Conservation (phyloP, 2,329 filamentous ascomycete genomes). For the Aspergillus japonicus region DNA sequence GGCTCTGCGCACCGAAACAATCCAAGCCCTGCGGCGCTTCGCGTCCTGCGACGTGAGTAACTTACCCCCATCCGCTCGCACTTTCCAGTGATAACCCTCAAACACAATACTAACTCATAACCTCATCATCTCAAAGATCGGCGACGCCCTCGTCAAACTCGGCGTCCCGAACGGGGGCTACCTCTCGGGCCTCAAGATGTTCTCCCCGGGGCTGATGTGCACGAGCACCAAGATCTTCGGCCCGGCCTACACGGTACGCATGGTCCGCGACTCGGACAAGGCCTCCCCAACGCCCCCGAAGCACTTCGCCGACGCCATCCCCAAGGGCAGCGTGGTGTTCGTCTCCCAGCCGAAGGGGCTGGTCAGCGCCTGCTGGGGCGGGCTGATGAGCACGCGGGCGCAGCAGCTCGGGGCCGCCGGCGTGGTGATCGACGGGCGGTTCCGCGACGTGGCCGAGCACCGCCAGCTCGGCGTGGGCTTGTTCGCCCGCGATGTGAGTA, state of each 20-base stretch:
- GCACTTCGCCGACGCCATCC: slow-evolving; percentile 41
- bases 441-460: slow-evolving; percentile 39
- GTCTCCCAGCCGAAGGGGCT: slow-evolving; percentile 35
- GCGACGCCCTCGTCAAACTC: slow-evolving; percentile 38
- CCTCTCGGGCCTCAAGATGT: slow-evolving; percentile 36
- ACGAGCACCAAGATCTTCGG: slow-evolving; percentile 28
- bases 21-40: slow-evolving; percentile 10
- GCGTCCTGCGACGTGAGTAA: slow-evolving; percentile 12
- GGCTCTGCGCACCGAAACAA: slow-evolving; percentile 11
- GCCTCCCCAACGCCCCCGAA: slow-evolving; percentile 27
- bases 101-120: too few relatives aligned
- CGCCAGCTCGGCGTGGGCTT: slow-evolving; percentile 28
- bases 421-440: slow-evolving; percentile 41
- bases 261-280: slow-evolving; percentile 36
- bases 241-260: slow-evolving; percentile 32
- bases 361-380: slow-evolving; percentile 40
- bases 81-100: too few relatives aligned
- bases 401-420: slow-evolving; percentile 36
- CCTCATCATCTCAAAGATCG: slow-evolving; percentile 23
- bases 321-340: slow-evolving; percentile 36
- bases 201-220: slow-evolving; percentile 21
- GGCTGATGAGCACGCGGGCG: slow-evolving; percentile 40
- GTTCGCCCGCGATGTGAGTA: slow-evolving; percentile 34
- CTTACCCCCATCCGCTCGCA: too few relatives aligned
- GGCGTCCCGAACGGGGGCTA: slow-evolving; percentile 35